Evolutionary conservation across 768 basidiomycete genomes (phyloP), one percentile per base, ranked within the genome.

Genomic region (Kwoniella heveanensis): DNA sequence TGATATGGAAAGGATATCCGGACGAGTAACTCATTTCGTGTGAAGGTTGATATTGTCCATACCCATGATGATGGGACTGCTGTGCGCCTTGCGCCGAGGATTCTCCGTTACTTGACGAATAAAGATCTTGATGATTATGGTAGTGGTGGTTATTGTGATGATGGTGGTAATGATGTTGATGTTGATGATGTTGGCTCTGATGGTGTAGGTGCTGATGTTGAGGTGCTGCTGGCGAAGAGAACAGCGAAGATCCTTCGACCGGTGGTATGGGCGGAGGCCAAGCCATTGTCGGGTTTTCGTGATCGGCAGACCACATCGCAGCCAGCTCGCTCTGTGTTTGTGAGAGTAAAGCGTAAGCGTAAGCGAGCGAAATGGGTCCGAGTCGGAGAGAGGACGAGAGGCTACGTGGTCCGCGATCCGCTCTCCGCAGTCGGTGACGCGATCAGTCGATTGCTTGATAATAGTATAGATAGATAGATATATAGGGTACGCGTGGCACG

Each of bases 101-200:
- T 44, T 44, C 39, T 44, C 39, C 39, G 39, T 44, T 8, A 44
- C 19, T 39, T n/a, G 39, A 36, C 22, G 24, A 46, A 56, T 32
- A 46, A 12, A 46, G n/a, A 30, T 54, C 21, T 13, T 54, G 26
- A 6, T 54, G 53, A 8, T 54, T 26, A 7, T 30, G 21, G 5
- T 57, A 13, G 15, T 57, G 39, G 17, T 57, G 56, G 15, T 46
- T 46, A 8, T 55, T 39, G 37, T 27, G 56, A 1, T 46, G 56
- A 2, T 57, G 56, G 6, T 29, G 56, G 12, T 29, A 8, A 30
- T 53, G 7, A 30, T 26, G 27, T 30, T 55, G 54, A 22, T 37
- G 54, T 39, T n/a, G 54, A 37, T 51, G 50, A 26, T 51, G 22
- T 51, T 51, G 50, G 15, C 26, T 10, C 12, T 51, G 50, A 12